Evolutionary conservation across 208 protist genomes (phyloP).

Genomic region (Wallacemonas collosoma): DNA sequence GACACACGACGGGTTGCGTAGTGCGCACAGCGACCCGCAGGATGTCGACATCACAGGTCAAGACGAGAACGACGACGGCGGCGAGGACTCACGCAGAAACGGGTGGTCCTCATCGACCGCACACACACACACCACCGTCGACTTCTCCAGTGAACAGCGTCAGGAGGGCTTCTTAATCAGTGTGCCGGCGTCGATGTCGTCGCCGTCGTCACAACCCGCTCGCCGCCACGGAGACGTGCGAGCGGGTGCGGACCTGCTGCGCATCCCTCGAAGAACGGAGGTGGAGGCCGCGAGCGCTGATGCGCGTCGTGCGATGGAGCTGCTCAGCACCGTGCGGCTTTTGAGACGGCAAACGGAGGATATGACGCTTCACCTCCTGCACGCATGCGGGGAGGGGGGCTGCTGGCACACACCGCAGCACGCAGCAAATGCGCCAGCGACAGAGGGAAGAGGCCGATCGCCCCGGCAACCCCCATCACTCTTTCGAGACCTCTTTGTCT

Average conservation of each 20-base stretch:
- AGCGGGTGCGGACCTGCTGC: not conserved
- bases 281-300: constrained; percentile 15
- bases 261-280: not conserved
- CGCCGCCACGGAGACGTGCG: too few species aligned
- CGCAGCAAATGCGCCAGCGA: not conserved
- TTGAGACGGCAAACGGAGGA: constrained; percentile 62
- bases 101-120: not conserved
- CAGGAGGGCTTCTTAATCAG: too few species aligned
- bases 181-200: too few species aligned
- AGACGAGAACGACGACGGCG: not conserved
- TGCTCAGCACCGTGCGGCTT: constrained; percentile 44
- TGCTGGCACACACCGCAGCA: constrained; percentile 34
- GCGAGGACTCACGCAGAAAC: not conserved
- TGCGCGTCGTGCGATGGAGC: constrained; percentile 33
- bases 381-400: constrained; percentile 50
- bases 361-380: constrained; percentile 48
- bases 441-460: too few species aligned
- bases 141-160: too few species aligned
- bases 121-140: not conserved
- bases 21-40: not conserved
- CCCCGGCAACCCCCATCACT: constrained; percentile 7
- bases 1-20: not conserved
- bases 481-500: constrained; percentile 46
- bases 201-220: too few species aligned
- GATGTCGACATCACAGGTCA: not conserved